phyloP scores from a whole-genome alignment of 345 rosid genomes.

The Hibiscus trionum region DNA sequence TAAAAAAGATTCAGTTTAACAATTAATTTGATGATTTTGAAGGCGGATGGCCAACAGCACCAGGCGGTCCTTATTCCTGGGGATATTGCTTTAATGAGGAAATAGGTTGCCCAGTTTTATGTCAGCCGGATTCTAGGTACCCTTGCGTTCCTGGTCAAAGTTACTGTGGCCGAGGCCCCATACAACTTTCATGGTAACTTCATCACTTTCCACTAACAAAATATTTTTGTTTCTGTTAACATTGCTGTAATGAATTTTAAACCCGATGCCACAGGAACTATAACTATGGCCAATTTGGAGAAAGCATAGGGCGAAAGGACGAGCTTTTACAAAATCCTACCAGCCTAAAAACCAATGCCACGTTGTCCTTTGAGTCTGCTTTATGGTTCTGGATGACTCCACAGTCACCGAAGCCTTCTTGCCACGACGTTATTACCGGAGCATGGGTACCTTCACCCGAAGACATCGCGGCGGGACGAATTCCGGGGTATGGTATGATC shows the following conservation, averaged over 20 bases:
- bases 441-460: too few relatives aligned
- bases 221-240: background rate
- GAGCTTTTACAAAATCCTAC: too few relatives aligned
- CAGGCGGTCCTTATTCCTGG: conserved; percentile 60
- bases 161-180: conserved; percentile 61
- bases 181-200: conserved; percentile 45
- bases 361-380: too few relatives aligned
- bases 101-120: conserved; percentile 35
- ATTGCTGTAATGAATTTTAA: background rate
- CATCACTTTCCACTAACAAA: background rate
- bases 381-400: too few relatives aligned
- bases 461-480: too few relatives aligned
- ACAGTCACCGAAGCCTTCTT: too few relatives aligned
- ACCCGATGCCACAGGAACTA: background rate
- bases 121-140: conserved; percentile 15
- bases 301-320: too few relatives aligned
- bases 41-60: conserved; percentile 37
- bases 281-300: too few relatives aligned
- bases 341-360: too few relatives aligned
- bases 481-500: too few relatives aligned
- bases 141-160: conserved; percentile 49
- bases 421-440: too few relatives aligned
- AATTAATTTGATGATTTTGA: background rate
- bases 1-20: background rate
- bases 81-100: conserved; percentile 47